Evolutionary conservation across 1,139 yeast genomes (phyloP).

Genomic region (Sugiyamaella novakii): DNA sequence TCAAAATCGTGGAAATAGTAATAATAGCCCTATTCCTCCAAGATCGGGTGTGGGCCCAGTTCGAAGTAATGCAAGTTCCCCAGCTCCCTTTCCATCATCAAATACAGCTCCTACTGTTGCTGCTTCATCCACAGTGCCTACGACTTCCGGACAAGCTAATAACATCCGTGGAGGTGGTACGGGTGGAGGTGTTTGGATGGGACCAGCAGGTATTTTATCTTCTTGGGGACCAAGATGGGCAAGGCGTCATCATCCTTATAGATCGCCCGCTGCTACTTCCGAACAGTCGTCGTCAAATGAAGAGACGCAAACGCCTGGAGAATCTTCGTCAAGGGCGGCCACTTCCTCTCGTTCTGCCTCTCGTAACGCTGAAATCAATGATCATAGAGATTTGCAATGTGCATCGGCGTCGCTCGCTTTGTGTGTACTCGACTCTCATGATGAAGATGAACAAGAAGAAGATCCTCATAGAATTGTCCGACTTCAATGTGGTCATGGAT

Average conservation of each 20-base stretch:
- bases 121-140: not conserved
- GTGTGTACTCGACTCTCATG: conserved; percentile 27
- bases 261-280: conserved; percentile 14
- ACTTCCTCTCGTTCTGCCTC: conserved; percentile 14
- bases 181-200: conserved; percentile 20
- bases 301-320: conserved; percentile 1
- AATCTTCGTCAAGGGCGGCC: conserved; percentile 4
- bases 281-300: not conserved
- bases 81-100: not conserved
- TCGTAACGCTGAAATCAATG: conserved; percentile 13
- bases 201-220: conserved; percentile 13
- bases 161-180: conserved; percentile 13
- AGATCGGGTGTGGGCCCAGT: conserved; percentile 1
- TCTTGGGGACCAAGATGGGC: conserved; percentile 17
- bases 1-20: conserved; percentile 7
- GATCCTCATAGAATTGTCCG: conserved; percentile 25
- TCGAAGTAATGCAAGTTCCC: not conserved
- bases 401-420: conserved; percentile 34
- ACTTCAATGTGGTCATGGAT: conserved; percentile 38
- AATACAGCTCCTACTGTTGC: not conserved
- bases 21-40: not conserved
- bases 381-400: conserved; percentile 33
- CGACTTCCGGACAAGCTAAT: not conserved
- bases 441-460: conserved; percentile 8
- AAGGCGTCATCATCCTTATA: conserved; percentile 31